Evolutionary conservation across 2,329 filamentous ascomycete species (phyloP).

Genomic region (Penicillium sp.): DNA sequence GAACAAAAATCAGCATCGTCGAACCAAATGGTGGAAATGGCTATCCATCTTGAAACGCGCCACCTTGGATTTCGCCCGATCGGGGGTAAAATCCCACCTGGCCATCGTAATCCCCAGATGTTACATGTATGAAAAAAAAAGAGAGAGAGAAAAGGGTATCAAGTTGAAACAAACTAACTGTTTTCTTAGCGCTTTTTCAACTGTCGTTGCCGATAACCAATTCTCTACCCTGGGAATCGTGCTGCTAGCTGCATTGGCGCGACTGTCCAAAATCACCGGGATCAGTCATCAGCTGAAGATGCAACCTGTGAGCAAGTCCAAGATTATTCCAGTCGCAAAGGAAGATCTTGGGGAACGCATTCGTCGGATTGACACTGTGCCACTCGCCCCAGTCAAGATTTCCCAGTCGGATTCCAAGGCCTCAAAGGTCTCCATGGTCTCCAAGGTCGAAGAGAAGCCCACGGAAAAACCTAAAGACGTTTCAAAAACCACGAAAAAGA

Average conservation of each 20-base stretch:
- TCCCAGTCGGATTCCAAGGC: background rate
- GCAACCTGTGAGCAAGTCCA: background rate
- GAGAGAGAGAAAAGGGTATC: no score
- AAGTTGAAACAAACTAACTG: conserved; percentile 2
- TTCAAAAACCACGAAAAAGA: conserved; percentile 47
- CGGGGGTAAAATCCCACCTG: conserved; percentile 33
- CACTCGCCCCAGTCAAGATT: background rate
- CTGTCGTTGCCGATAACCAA: conserved; percentile 69
- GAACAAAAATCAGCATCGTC: conserved; percentile 87
- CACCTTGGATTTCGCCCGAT: conserved; percentile 55
- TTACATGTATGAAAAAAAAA: conserved; percentile 38
- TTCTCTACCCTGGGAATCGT: conserved; percentile 70
- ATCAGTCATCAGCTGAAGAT: conserved; percentile 36
- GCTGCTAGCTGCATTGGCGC: conserved; percentile 64
- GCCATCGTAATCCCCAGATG: conserved; percentile 40
- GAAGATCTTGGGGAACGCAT: conserved; percentile 31
- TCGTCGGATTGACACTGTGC: conserved; percentile 15
- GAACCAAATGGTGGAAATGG: conserved; percentile 76
- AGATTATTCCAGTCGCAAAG: conserved; percentile 2
- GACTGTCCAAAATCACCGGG: conserved; percentile 49
- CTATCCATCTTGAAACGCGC: conserved; percentile 71
- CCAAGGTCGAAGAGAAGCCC: background rate
- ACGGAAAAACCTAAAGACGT: conserved; percentile 2
- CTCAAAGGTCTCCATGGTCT: background rate
- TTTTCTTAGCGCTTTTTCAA: conserved; percentile 57